phyloP scores from a whole-genome alignment of 177 flowering plant genomes.

The Vitis hybrid region DNA sequence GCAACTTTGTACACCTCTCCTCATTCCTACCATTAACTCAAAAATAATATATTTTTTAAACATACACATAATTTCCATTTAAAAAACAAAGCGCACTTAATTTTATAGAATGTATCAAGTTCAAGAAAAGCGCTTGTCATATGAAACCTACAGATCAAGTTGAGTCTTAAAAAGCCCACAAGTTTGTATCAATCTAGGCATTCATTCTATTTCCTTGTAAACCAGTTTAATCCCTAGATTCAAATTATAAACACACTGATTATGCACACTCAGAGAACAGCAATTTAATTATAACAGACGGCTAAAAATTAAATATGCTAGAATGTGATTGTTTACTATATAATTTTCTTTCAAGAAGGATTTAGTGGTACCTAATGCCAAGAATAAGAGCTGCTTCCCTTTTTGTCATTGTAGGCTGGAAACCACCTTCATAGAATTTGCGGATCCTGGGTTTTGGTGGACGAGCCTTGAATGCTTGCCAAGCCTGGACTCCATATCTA shows the following conservation, averaged over 20 bases:
- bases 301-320: too few species aligned
- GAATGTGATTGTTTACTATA: not conserved
- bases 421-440: slow-evolving; percentile 43
- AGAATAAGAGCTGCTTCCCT: slow-evolving; percentile 48
- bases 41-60: too few species aligned
- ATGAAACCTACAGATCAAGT: not conserved
- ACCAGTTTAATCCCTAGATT: not conserved
- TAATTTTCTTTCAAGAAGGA: not conserved
- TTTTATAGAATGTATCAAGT: not conserved
- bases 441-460: slow-evolving; percentile 30
- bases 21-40: too few species aligned
- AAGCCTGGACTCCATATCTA: slow-evolving; percentile 37
- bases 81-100: too few species aligned
- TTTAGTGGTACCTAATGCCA: slow-evolving; percentile 29
- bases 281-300: not conserved
- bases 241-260: not conserved
- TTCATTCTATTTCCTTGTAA: not conserved
- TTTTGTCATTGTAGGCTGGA: slow-evolving; percentile 40
- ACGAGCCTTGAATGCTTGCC: slow-evolving; percentile 42
- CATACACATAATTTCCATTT: too few species aligned
- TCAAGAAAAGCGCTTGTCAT: not conserved
- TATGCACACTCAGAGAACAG: not conserved
- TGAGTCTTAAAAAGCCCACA: not conserved
- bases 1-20: too few species aligned
- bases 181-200: not conserved